phyloP scores from a whole-genome alignment of 169 alveolate species.

The Plasmodium yoelii region DNA sequence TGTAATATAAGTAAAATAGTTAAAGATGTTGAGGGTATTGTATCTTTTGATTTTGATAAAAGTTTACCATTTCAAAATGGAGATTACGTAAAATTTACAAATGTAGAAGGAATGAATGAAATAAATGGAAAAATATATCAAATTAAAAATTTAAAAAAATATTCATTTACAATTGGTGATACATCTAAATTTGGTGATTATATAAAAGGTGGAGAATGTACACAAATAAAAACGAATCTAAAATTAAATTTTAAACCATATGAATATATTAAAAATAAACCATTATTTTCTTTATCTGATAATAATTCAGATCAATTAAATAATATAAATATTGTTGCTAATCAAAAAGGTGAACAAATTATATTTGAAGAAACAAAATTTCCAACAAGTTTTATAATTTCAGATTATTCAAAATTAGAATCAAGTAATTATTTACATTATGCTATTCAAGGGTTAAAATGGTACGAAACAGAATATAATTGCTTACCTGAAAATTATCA shows the following conservation, averaged over 20 bases:
- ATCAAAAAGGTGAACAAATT: not conserved
- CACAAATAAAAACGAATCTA: constrained; percentile 41
- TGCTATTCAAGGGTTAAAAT: constrained; percentile 52
- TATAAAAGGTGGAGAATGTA: constrained; percentile 47
- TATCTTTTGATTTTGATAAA: constrained; percentile 50
- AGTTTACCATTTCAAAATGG: constrained; percentile 93
- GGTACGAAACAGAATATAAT: constrained; percentile 19
- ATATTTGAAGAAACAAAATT: constrained; percentile 5
- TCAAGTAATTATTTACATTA: constrained; percentile 39
- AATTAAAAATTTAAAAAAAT: constrained; percentile 90
- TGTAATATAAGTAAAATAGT: constrained; percentile 89
- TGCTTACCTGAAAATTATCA: constrained; percentile 15
- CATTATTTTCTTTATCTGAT: not conserved
- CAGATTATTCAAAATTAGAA: constrained; percentile 53
- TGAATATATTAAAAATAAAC: constrained; percentile 20
- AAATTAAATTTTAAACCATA: constrained; percentile 47
- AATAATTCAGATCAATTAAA: not conserved
- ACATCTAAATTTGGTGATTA: constrained; percentile 86
- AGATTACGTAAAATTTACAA: constrained; percentile 95
- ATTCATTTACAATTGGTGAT: constrained; percentile 93
- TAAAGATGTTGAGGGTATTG: constrained; percentile 74
- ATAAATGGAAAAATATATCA: constrained; percentile 93
- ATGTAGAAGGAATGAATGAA: constrained; percentile 97
- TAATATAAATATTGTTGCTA: not conserved
- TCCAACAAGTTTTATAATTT: constrained; percentile 22